phyloP scores from a whole-genome alignment of 192 early-diverging fungal genomes.

The Irineochytrium annulatum region DNA sequence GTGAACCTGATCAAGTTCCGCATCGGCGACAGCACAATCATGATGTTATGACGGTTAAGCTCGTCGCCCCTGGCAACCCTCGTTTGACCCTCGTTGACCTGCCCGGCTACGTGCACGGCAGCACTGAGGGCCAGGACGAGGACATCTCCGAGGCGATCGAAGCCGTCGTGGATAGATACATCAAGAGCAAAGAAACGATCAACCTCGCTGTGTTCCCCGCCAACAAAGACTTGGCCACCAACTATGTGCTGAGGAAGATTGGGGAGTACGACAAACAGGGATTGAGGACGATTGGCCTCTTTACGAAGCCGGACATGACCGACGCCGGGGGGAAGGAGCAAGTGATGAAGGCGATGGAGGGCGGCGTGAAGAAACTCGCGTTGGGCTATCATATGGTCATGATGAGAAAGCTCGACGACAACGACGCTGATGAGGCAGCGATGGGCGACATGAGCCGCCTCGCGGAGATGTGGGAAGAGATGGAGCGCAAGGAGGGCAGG shows the following conservation, averaged over 20 bases:
- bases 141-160: constrained; percentile 19
- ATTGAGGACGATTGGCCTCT: constrained; percentile 22
- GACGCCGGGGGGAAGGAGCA: constrained; percentile 10
- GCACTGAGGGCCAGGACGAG: constrained; percentile 9
- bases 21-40: constrained; percentile 10
- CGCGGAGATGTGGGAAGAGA: not conserved
- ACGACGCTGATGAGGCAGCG: constrained; percentile 7
- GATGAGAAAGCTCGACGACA: constrained; percentile 16
- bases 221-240: constrained; percentile 27
- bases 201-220: constrained; percentile 34
- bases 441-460: no score
- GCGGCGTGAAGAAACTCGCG: constrained; percentile 11
- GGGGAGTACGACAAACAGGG: constrained; percentile 20
- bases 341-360: constrained; percentile 13
- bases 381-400: constrained; percentile 27
- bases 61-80: constrained; percentile 14
- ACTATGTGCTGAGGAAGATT: constrained; percentile 20
- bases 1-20: not conserved
- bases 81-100: constrained; percentile 28
- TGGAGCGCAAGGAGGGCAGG: constrained; percentile 4
- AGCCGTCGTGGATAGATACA: constrained; percentile 18
- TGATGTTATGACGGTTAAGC: constrained; percentile 20
- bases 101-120: constrained; percentile 27
- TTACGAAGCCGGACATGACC: constrained; percentile 33
- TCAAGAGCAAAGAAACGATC: constrained; percentile 20